phyloP scores from a whole-genome alignment of 768 basidiomycete genomes.

The Sistotremastrum suecicum region DNA sequence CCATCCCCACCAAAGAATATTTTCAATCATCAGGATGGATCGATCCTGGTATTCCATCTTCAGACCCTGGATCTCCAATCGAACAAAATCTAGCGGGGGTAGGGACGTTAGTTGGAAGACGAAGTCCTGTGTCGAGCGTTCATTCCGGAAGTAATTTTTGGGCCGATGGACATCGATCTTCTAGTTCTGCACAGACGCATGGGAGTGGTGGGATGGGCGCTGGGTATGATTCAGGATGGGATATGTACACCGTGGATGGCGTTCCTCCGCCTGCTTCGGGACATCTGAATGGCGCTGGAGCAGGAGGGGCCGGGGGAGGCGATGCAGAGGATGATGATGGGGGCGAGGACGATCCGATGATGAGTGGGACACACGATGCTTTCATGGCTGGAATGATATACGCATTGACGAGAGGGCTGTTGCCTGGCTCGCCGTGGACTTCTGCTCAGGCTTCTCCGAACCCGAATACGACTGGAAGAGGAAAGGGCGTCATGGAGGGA shows the following conservation, averaged over 20 bases:
- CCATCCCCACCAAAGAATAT: slow-evolving; percentile 72
- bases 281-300: neutral
- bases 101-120: neutral
- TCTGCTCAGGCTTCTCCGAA: slow-evolving; percentile 24
- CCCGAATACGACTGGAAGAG: slow-evolving; percentile 4
- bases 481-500: slow-evolving; percentile 8
- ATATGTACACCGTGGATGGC: slow-evolving; percentile 8
- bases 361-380: slow-evolving; percentile 67
- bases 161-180: slow-evolving; percentile 3
- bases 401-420: slow-evolving; percentile 53
- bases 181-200: slow-evolving; percentile 11
- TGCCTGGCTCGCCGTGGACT: slow-evolving; percentile 68
- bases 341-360: slow-evolving; percentile 36
- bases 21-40: slow-evolving; percentile 79
- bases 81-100: too few relatives aligned
- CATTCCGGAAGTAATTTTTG: slow-evolving; percentile 3
- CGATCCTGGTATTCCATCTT: slow-evolving; percentile 15
- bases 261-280: neutral
- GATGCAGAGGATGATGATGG: slow-evolving; percentile 16
- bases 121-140: neutral
- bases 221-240: slow-evolving; percentile 6
- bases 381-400: slow-evolving; percentile 86
- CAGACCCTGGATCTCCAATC: neutral
- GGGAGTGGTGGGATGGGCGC: slow-evolving; percentile 3
- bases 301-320: slow-evolving; percentile 12